These are phyloP conservation scores for Chenopodium album DNA, from an alignment of 148 eudicot genomes.

Conservation along the genomic window DNA sequence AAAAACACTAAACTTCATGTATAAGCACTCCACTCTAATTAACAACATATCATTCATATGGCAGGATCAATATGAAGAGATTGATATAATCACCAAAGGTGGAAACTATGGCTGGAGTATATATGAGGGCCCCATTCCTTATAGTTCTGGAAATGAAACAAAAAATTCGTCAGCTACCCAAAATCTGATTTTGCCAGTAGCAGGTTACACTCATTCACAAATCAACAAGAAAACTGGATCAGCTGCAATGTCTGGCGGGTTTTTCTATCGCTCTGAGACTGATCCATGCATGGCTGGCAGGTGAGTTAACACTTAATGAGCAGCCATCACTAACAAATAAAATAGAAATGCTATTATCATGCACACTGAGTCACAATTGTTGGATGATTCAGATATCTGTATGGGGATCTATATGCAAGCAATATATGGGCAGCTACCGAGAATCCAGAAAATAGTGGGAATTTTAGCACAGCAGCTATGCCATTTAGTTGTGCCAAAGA, in stretches of 20 bases:
- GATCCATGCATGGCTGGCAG: conserved; percentile 89
- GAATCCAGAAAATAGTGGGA: conserved; percentile 68
- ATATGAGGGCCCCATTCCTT: conserved; percentile 66
- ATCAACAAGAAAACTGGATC: conserved; percentile 74
- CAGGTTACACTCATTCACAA: conserved; percentile 69
- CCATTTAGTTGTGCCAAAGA: conserved; percentile 68
- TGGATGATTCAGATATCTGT: conserved; percentile 60
- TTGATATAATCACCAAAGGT: conserved; percentile 76
- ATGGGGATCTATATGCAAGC: conserved; percentile 74
- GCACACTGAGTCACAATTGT: not conserved
- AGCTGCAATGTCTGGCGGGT: conserved; percentile 91
- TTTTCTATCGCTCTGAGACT: conserved; percentile 69
- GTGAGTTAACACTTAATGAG: conserved; percentile 32
- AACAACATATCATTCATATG: not conserved
- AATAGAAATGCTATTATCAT: not conserved
- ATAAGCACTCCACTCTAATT: not conserved
- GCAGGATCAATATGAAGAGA: conserved; percentile 88
- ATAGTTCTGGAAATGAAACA: conserved; percentile 24
- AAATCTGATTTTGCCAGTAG: conserved; percentile 63
- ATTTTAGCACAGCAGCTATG: conserved; percentile 45
- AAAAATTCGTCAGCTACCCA: conserved; percentile 36
- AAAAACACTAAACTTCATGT: not conserved
- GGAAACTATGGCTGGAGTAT: conserved; percentile 92
- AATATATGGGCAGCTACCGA: conserved; percentile 69
- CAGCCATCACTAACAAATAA: not conserved